phyloP scores from a whole-genome alignment of 2,329 filamentous ascomycete genomes.

The Grosmannia huntii region DNA sequence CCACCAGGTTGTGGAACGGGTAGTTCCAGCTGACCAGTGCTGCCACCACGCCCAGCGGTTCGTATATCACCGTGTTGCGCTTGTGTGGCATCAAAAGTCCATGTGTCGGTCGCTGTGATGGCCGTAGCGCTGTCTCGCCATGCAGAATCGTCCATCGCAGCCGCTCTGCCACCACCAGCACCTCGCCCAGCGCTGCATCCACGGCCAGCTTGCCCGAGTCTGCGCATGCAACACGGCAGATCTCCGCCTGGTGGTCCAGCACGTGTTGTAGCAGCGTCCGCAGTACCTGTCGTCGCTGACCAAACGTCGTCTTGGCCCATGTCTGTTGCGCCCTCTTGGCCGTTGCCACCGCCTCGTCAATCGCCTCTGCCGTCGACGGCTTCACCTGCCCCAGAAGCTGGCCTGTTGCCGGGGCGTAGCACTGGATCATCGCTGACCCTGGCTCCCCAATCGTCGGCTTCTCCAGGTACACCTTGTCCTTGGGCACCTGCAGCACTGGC shows the following conservation, averaged over 20 bases:
- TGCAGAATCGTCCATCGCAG: slow-evolving; percentile 87
- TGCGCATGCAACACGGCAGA: slow-evolving; percentile 73
- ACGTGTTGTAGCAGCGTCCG: slow-evolving; percentile 71
- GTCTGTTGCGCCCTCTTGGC: slow-evolving; percentile 60
- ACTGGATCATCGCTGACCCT: slow-evolving; percentile 59
- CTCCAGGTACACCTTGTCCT: slow-evolving; percentile 31
- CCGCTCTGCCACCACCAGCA: slow-evolving; percentile 87
- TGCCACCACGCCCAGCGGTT: slow-evolving; percentile 84
- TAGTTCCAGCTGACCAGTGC: slow-evolving; percentile 97
- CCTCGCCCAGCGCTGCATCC: slow-evolving; percentile 87
- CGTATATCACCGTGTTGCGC: slow-evolving; percentile 77
- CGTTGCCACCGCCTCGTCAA: slow-evolving; percentile 65
- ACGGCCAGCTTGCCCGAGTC: slow-evolving; percentile 96
- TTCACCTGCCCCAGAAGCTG: slow-evolving; percentile 67
- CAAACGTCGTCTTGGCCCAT: slow-evolving; percentile 71
- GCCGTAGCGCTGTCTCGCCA: slow-evolving; percentile 66
- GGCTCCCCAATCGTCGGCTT: slow-evolving; percentile 39
- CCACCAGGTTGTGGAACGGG: slow-evolving; percentile 88
- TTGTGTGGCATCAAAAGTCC: slow-evolving; percentile 85
- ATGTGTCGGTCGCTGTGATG: slow-evolving; percentile 70
- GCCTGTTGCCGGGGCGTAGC: slow-evolving; percentile 83
- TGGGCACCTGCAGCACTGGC: slow-evolving; percentile 46
- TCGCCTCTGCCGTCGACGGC: slow-evolving; percentile 60
- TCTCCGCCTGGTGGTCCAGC: slow-evolving; percentile 77
- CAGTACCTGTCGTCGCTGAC: slow-evolving; percentile 65